Percentiles rank a stretch among this genome's conserved stretches.
Conservation (phyloP, 2,329 filamentous ascomycete species). For the Fusarium chlamydosporum region DNA sequence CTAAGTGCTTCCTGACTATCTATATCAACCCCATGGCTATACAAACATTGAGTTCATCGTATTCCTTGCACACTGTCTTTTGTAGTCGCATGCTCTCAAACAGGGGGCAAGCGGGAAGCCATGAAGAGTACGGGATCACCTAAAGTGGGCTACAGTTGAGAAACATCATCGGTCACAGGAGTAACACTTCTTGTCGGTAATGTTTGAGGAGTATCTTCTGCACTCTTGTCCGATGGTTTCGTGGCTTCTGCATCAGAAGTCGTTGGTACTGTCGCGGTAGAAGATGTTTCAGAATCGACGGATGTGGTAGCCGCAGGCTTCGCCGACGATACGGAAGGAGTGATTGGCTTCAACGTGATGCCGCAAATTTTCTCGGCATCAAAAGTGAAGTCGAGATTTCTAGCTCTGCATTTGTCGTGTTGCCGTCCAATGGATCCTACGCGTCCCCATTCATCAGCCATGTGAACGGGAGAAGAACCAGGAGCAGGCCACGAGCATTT, state of each 20-base stretch:
- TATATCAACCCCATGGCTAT: neutral
- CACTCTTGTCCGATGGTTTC: neutral
- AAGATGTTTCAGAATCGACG: neutral
- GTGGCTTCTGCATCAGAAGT: neutral
- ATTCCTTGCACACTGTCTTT: neutral
- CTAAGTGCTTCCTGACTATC: too few species aligned
- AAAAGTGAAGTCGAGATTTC: conserved; percentile 17
- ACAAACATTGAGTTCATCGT: too few species aligned
- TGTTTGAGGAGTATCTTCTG: neutral
- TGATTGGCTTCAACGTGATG: neutral
- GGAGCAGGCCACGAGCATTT: too few species aligned
- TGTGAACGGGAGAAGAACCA: too few species aligned
- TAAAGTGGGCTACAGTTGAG: neutral
- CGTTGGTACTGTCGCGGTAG: neutral
- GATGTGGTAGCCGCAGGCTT: neutral
- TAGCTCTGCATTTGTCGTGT: conserved; percentile 7
- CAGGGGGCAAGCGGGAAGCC: neutral
- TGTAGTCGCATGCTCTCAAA: neutral
- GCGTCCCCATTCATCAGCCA: too few species aligned
- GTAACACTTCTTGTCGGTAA: neutral
- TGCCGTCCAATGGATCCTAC: conserved; percentile 7
- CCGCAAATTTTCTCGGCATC: conserved; percentile 3
- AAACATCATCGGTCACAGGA: neutral
- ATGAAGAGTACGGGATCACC: neutral
- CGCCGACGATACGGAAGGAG: too few species aligned